Percentiles rank a stretch among this genome's conserved stretches.
Conservation (phyloP, 169 alveolate species). For the Neospora caninum region DNA sequence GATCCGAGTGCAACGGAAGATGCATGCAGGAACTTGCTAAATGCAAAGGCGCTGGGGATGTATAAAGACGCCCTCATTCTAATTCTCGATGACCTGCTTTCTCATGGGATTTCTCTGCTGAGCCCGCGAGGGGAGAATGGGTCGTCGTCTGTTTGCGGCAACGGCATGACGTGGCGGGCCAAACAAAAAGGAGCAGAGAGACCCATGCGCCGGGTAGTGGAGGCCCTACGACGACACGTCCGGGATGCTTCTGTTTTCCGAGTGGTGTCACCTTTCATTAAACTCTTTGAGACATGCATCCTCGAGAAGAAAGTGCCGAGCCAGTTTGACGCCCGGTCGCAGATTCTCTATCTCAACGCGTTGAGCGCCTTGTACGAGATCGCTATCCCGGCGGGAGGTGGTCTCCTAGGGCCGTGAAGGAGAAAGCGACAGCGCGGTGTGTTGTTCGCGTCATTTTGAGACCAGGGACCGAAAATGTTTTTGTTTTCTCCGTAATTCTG, state of each 20-base stretch:
- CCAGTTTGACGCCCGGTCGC: slow-evolving; percentile 24
- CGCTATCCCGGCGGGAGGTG: not conserved
- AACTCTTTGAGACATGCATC: slow-evolving; percentile 26
- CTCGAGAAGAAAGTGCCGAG: slow-evolving; percentile 33
- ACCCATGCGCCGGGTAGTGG: slow-evolving; percentile 2
- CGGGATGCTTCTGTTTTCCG: slow-evolving; percentile 18
- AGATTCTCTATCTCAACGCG: slow-evolving; percentile 11
- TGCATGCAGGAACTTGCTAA: not conserved
- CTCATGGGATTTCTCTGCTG: not conserved
- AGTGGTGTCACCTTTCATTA: not conserved
- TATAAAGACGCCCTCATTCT: not conserved
- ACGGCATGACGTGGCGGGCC: not conserved
- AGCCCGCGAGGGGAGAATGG: not conserved
- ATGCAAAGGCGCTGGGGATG: slow-evolving; percentile 9
- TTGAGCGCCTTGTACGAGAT: slow-evolving; percentile 11
- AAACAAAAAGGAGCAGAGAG: not conserved
- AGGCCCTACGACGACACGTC: not conserved
- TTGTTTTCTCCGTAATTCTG: not conserved
- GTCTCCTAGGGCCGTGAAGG: not conserved
- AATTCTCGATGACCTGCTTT: slow-evolving; percentile 19
- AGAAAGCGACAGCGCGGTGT: not conserved
- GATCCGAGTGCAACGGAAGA: slow-evolving; percentile 4
- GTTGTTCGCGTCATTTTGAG: not conserved
- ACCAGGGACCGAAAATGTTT: not conserved
- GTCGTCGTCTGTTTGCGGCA: not conserved